Conservation (phyloP, 1,284 basidiomycete species). For the Cryptococcus amylolentus region DNA sequence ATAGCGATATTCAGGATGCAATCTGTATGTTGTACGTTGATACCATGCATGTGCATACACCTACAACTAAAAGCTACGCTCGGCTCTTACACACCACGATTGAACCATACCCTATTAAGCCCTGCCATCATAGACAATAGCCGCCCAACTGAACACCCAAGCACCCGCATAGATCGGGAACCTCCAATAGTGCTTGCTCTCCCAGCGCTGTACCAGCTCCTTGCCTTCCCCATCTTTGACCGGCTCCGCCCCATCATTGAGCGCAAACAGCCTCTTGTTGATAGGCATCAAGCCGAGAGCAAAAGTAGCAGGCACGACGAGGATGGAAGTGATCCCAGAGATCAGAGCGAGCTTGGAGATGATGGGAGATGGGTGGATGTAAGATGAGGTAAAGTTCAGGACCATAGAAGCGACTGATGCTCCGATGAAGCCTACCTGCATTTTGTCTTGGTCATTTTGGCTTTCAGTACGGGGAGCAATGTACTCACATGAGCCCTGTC, state of each 20-base stretch:
- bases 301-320: conserved; percentile 25
- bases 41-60: neutral
- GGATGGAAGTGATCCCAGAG: conserved; percentile 15
- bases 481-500: conserved; percentile 12
- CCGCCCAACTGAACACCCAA: conserved; percentile 7
- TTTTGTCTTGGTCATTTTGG: neutral
- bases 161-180: conserved; percentile 8
- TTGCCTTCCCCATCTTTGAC: conserved; percentile 3
- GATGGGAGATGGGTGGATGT: conserved; percentile 13
- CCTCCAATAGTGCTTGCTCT: conserved; percentile 18
- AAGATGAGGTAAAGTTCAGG: conserved; percentile 15
- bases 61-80: neutral
- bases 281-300: conserved; percentile 11
- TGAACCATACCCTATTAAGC: neutral
- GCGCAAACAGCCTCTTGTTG: conserved; percentile 18
- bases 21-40: no score
- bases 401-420: conserved; percentile 6
- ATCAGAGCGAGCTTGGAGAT: conserved; percentile 18
- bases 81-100: no score
- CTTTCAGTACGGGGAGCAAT: neutral
- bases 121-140: conserved; percentile 6
- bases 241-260: conserved; percentile 8
- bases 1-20: no score
- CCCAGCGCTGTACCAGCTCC: conserved; percentile 21
- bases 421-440: conserved; percentile 13